phyloP scores from a whole-genome alignment of 176 grass and related monocot species.

The Oryza meridionalis region DNA sequence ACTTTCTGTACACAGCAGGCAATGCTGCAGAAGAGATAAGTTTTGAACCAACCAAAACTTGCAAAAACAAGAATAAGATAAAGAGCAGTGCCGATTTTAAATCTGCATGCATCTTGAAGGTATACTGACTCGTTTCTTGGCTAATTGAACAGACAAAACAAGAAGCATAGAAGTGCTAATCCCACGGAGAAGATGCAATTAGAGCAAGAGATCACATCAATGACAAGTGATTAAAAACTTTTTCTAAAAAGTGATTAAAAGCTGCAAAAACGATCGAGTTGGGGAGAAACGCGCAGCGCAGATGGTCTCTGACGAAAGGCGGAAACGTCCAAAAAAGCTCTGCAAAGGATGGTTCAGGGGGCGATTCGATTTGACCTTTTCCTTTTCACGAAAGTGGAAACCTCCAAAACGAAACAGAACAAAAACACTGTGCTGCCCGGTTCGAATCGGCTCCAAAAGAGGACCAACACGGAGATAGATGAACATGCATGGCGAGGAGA shows the following conservation, averaged over 20 bases:
- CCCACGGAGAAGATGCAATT: neutral
- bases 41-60: neutral
- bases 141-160: neutral
- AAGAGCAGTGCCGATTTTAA: neutral
- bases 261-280: neutral
- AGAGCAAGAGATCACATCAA: no score
- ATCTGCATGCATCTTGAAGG: neutral
- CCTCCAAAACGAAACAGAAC: neutral
- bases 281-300: neutral
- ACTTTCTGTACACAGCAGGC: neutral
- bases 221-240: no score
- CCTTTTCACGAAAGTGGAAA: constrained; percentile 4
- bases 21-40: neutral
- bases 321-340: neutral
- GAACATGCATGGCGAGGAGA: neutral
- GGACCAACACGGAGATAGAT: neutral
- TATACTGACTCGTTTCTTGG: neutral
- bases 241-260: no score
- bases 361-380: neutral
- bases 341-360: neutral
- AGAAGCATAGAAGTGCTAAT: neutral
- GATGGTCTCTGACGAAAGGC: neutral
- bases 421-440: neutral
- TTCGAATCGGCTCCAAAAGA: neutral
- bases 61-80: neutral